A percentile compares a stretch with the other conserved stretches of the same genome.
phyloP scores from a whole-genome alignment of 2,329 filamentous ascomycete species.

The Cladosporium sp. region DNA sequence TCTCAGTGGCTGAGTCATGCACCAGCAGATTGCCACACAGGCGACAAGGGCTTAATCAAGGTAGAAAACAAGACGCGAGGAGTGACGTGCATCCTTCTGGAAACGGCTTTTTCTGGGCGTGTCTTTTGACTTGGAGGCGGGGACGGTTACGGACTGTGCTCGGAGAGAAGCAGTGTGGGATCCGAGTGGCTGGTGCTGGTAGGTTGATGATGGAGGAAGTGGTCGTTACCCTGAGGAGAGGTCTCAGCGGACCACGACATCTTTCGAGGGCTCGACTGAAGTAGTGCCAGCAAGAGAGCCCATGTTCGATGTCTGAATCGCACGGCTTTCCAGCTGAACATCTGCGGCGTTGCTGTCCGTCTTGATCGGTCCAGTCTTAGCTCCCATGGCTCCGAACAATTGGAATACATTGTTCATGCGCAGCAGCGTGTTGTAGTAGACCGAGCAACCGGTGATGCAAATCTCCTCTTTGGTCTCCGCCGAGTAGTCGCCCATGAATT shows the following conservation, averaged over 20 bases:
- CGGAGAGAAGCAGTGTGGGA: too few species aligned
- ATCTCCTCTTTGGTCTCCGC: slow-evolving; percentile 18
- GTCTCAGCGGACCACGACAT: background rate
- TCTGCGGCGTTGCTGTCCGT: background rate
- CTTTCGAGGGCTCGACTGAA: background rate
- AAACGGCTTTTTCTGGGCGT: too few species aligned
- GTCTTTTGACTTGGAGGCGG: too few species aligned
- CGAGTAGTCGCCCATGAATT: slow-evolving; percentile 16
- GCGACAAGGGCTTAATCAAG: too few species aligned
- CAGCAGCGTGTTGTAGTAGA: slow-evolving; percentile 15
- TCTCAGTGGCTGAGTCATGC: too few species aligned
- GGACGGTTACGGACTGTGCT: too few species aligned
- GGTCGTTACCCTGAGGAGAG: background rate
- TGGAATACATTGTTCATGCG: slow-evolving; percentile 19
- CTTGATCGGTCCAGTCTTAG: background rate
- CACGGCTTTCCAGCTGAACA: background rate
- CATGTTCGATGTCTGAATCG: background rate
- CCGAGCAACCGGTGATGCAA: slow-evolving; percentile 7
- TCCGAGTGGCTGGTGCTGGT: background rate
- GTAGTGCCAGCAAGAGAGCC: background rate
- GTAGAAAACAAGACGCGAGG: too few species aligned
- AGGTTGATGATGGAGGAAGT: background rate
- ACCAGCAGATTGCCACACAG: too few species aligned
- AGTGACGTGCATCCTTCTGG: too few species aligned
- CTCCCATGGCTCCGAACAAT: slow-evolving; percentile 10